phyloP scores from a whole-genome alignment of 2,329 filamentous ascomycete genomes.

The Phyllosticta paracitricarpa region DNA sequence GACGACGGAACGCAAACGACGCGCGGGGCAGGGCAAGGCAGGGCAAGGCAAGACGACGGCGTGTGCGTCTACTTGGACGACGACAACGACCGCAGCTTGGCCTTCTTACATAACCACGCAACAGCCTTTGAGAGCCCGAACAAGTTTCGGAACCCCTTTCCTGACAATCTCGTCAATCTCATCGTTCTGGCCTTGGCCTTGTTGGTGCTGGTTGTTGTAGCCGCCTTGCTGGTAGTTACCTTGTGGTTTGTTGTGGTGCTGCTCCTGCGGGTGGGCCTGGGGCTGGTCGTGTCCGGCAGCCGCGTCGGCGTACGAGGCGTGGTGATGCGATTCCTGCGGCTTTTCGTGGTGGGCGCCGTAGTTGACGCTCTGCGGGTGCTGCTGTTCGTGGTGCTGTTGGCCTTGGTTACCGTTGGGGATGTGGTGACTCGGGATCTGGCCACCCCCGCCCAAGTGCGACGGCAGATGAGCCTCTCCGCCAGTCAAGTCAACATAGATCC shows the following conservation, averaged over 20 bases:
- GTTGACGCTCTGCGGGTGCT: constrained; percentile 29
- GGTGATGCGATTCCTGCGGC: neutral
- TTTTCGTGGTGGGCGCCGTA: neutral
- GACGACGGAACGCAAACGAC: neutral
- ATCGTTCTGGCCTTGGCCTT: constrained; percentile 41
- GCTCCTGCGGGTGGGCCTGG: constrained; percentile 32
- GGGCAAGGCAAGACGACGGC: neutral
- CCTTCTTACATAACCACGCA: constrained; percentile 61
- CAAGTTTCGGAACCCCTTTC: constrained; percentile 49
- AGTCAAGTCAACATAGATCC: constrained; percentile 79
- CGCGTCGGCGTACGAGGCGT: neutral
- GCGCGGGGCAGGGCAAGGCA: neutral
- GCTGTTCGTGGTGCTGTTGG: constrained; percentile 35
- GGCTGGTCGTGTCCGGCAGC: constrained; percentile 14
- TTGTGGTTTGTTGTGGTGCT: constrained; percentile 35
- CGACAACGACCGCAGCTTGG: neutral
- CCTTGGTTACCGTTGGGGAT: constrained; percentile 25
- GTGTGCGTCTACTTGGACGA: neutral
- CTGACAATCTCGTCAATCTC: constrained; percentile 51
- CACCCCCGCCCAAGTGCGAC: constrained; percentile 27
- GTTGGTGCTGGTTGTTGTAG: constrained; percentile 28
- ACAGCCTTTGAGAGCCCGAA: constrained; percentile 57
- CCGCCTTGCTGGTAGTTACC: constrained; percentile 34
- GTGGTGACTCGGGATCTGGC: constrained; percentile 30
- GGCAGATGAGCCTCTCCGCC: constrained; percentile 52